Conservation (phyloP, 73 alveolate genomes). For the Paramecium pentaurelia region DNA sequence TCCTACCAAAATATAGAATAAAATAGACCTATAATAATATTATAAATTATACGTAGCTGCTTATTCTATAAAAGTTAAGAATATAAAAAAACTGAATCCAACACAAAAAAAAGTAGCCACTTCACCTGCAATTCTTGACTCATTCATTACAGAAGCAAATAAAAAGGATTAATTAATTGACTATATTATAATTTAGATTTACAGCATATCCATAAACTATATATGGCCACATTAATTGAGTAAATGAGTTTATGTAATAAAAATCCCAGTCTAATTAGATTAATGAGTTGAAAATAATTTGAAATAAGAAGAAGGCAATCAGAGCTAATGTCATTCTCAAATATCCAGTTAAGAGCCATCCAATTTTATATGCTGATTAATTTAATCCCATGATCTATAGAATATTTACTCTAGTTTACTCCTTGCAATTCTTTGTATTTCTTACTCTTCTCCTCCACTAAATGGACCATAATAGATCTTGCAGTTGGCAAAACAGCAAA, state of each 20-base stretch:
- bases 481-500: not conserved
- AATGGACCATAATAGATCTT: not conserved
- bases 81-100: not conserved
- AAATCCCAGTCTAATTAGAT: not conserved
- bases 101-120: conserved; percentile 34
- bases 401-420: not conserved
- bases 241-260: not conserved
- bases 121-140: conserved; percentile 16
- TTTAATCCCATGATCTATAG: conserved; percentile 14
- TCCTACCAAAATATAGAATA: not conserved
- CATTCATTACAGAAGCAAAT: not conserved
- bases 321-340: conserved; percentile 9
- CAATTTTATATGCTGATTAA: not conserved
- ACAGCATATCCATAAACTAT: conserved; percentile 22
- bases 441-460: conserved; percentile 8
- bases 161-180: not conserved
- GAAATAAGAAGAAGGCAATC: not conserved
- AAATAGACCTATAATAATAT: not conserved
- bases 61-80: not conserved
- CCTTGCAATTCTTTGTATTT: not conserved
- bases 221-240: conserved; percentile 32
- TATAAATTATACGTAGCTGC: conserved; percentile 11
- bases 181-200: not conserved
- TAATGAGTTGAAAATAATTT: not conserved
- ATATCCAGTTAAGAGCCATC: conserved; percentile 29